phyloP scores from a whole-genome alignment of 495 filamentous ascomycete genomes.

The Pseudomonodictys pantanalensis region DNA sequence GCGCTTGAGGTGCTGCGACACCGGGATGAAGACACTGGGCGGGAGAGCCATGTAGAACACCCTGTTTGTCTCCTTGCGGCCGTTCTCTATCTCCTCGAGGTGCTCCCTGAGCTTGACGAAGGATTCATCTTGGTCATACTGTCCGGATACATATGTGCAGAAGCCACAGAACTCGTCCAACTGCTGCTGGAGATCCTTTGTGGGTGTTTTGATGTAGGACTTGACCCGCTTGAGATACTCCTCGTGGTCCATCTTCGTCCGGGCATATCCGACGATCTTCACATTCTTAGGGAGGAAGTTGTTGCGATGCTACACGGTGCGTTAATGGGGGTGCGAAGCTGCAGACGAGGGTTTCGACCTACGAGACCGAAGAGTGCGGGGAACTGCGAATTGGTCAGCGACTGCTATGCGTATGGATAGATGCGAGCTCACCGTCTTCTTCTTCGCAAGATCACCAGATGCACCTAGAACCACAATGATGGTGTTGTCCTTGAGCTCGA shows the following conservation, averaged over 20 bases:
- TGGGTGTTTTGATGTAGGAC: constrained; percentile 98
- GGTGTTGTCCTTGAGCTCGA: constrained; percentile 98
- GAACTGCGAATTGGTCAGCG: constrained; percentile 57
- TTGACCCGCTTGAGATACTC: constrained; percentile 91
- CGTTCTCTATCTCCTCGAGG: constrained; percentile 81
- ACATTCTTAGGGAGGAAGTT: constrained; percentile 97
- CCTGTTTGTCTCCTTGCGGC: constrained; percentile 77
- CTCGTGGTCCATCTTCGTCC: constrained; percentile 98
- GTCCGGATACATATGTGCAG: constrained; percentile 91
- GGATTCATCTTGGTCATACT: constrained; percentile 96
- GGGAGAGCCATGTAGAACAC: constrained; percentile 99
- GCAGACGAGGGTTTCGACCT: constrained; percentile 48
- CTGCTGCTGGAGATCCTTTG: constrained; percentile 95
- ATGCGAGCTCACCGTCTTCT: constrained; percentile 83
- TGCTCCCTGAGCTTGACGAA: constrained; percentile 87
- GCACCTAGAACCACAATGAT: constrained; percentile 96
- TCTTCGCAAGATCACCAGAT: constrained; percentile 96
- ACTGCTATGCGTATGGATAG: neutral
- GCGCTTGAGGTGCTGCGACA: constrained; percentile 93
- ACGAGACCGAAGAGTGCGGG: constrained; percentile 98
- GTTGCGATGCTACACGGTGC: constrained; percentile 74
- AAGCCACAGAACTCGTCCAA: constrained; percentile 81
- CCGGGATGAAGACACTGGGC: constrained; percentile 95
- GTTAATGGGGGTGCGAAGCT: constrained; percentile 5
- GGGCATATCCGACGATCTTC: constrained; percentile 96